Conservation (phyloP, 208 protist species). For the Leishmania lainsoni region DNA sequence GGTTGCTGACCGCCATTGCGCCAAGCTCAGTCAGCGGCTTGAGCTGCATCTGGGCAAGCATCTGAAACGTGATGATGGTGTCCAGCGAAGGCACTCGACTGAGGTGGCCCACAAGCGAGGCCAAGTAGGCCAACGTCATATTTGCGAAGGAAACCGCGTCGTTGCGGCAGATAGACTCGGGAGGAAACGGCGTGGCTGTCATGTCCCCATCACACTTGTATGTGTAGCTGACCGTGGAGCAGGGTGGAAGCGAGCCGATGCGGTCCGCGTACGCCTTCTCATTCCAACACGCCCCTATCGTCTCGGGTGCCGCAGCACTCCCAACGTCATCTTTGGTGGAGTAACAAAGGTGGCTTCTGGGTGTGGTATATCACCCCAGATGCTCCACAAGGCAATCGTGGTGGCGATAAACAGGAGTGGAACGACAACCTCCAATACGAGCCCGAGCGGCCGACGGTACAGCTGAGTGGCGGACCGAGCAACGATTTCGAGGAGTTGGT, state of each 20-base stretch:
- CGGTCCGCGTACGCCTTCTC: background rate
- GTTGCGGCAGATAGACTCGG: conserved; percentile 8
- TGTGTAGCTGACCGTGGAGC: background rate
- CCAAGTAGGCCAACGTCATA: conserved; percentile 26
- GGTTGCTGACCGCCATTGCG: conserved; percentile 17
- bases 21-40: conserved; percentile 33
- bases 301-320: too few relatives aligned
- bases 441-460: too few relatives aligned
- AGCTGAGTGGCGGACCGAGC: too few relatives aligned
- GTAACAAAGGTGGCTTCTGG: too few relatives aligned
- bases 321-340: too few relatives aligned
- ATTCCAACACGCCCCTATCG: background rate
- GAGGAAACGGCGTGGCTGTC: conserved; percentile 1
- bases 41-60: conserved; percentile 39
- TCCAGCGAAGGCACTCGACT: conserved; percentile 10
- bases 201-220: conserved; percentile 16
- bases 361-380: too few relatives aligned
- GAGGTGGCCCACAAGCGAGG: conserved; percentile 26
- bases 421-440: too few relatives aligned
- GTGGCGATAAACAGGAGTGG: too few relatives aligned
- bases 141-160: conserved; percentile 12
- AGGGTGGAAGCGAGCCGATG: conserved; percentile 12
- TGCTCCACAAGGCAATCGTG: too few relatives aligned
- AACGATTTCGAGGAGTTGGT: too few relatives aligned
- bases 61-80: conserved; percentile 37